These are phyloP conservation scores for Raphanus hybrid DNA, from an alignment of 441 rosid species.

Conservation along the genomic window DNA sequence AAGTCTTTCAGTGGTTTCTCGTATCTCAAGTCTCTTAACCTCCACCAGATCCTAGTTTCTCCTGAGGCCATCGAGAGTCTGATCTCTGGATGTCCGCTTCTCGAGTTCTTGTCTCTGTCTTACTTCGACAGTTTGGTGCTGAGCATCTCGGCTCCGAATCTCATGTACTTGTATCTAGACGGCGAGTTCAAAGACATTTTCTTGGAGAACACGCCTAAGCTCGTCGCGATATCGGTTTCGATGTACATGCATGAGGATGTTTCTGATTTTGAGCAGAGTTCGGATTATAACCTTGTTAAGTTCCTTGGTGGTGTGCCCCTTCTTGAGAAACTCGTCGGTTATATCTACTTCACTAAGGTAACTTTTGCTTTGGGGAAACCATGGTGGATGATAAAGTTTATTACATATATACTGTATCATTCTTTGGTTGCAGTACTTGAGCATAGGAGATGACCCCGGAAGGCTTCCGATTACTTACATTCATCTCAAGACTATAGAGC, in stretches of 20 bases:
- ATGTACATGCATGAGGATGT: constrained; percentile 88
- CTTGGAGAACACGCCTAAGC: constrained; percentile 75
- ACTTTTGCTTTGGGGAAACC: too few species aligned
- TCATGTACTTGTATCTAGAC: constrained; percentile 80
- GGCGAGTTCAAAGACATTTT: constrained; percentile 87
- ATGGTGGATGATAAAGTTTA: too few species aligned
- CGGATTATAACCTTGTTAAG: constrained; percentile 73
- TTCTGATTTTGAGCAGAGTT: constrained; percentile 85
- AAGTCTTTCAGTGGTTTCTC: constrained; percentile 68
- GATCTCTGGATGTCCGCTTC: constrained; percentile 79
- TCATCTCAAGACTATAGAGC: constrained; percentile 65
- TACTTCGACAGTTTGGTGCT: constrained; percentile 83
- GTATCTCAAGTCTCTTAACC: constrained; percentile 70
- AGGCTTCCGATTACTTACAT: constrained; percentile 60
- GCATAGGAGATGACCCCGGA: constrained; percentile 81
- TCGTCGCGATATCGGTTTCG: constrained; percentile 70
- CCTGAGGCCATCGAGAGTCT: constrained; percentile 80
- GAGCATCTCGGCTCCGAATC: constrained; percentile 74
- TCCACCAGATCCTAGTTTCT: constrained; percentile 76
- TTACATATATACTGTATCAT: too few species aligned
- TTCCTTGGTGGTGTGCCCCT: constrained; percentile 86
- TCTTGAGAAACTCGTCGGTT: constrained; percentile 83
- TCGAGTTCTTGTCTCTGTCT: constrained; percentile 76
- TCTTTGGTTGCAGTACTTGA: constrained; percentile 69
- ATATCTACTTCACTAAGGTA: constrained; percentile 94